Evolutionary conservation across 2,329 filamentous ascomycete genomes (phyloP).

Genomic region (Epichloe baconii): DNA sequence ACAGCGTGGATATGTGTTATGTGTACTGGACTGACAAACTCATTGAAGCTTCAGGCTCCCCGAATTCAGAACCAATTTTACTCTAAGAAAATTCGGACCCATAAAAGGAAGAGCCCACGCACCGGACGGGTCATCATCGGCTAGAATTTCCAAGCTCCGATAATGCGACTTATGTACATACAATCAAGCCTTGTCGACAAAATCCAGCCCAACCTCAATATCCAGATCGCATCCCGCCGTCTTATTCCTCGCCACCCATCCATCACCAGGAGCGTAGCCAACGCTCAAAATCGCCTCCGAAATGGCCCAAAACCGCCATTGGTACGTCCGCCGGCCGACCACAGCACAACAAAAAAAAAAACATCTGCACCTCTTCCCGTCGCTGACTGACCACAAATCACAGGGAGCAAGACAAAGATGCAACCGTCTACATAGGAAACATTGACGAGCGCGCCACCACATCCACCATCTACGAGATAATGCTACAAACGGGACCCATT

Average conservation of each 20-base stretch:
- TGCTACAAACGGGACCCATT: constrained; percentile 94
- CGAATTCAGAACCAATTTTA: not conserved
- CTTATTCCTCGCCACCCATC: not conserved
- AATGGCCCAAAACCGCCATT: constrained; percentile 63
- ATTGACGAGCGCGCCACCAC: constrained; percentile 93
- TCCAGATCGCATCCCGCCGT: not conserved
- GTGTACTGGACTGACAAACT: not conserved
- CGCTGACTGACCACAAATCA: not conserved
- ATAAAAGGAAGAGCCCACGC: not conserved
- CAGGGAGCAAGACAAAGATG: constrained; percentile 96
- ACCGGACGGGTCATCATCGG: constrained; percentile 19
- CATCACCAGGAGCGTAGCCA: too few relatives aligned
- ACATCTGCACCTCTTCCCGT: not conserved
- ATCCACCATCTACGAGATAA: constrained; percentile 88
- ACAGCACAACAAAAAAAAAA: not conserved
- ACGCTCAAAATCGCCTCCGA: constrained; percentile 15
- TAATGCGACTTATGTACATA: not conserved
- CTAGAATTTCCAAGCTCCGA: constrained; percentile 7
- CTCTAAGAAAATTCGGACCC: constrained; percentile 4
- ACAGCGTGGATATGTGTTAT: not conserved
- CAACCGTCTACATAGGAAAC: constrained; percentile 95
- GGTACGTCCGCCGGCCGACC: constrained; percentile 34
- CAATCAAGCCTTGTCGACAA: not conserved
- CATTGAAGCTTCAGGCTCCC: not conserved
- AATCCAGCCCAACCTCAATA: not conserved